Percentiles rank a stretch among this genome's conserved stretches.
Conservation (phyloP, 352 stramenopile species). For the Phytophthora idaei region DNA sequence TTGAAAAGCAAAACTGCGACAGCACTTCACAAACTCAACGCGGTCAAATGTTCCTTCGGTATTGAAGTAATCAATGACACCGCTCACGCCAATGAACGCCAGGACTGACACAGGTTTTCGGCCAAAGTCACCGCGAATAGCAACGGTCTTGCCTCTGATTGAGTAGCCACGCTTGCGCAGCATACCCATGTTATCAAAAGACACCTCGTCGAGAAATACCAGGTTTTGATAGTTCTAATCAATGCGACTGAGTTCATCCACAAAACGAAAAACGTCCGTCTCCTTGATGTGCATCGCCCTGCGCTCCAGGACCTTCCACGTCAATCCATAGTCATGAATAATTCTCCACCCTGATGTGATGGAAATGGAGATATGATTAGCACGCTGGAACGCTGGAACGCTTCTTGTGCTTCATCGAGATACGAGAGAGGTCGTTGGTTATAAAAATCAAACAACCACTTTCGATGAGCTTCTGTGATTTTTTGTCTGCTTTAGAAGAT, state of each 20-base stretch:
- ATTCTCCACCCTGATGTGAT: constrained; percentile 11
- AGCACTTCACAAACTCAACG: constrained; percentile 19
- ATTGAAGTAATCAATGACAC: constrained; percentile 27
- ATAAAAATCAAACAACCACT: not conserved
- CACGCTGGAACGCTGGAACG: not conserved
- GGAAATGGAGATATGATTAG: not conserved
- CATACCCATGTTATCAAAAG: constrained; percentile 40
- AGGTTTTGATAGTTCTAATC: constrained; percentile 6
- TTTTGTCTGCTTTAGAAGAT: not conserved
- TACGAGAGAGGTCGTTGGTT: not conserved
- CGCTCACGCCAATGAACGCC: constrained; percentile 11
- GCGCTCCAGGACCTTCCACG: constrained; percentile 5
- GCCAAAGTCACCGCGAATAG: constrained; percentile 5
- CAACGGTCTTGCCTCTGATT: constrained; percentile 21
- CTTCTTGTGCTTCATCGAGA: constrained; percentile 3
- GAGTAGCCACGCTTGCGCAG: constrained; percentile 32
- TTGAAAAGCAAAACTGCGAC: constrained; percentile 14
- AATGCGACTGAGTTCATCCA: not conserved
- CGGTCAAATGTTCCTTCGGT: constrained; percentile 38
- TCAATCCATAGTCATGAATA: constrained; percentile 11
- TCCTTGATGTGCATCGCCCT: constrained; percentile 6
- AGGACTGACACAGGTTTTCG: too few species aligned
- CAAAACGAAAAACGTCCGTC: constrained; percentile 1
- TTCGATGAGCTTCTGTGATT: not conserved
- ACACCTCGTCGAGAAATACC: constrained; percentile 7